A percentile compares a stretch with the other conserved stretches of the same genome.
phyloP scores from a whole-genome alignment of 1,139 yeast genomes.

The Trichomonascaceae sp. region DNA sequence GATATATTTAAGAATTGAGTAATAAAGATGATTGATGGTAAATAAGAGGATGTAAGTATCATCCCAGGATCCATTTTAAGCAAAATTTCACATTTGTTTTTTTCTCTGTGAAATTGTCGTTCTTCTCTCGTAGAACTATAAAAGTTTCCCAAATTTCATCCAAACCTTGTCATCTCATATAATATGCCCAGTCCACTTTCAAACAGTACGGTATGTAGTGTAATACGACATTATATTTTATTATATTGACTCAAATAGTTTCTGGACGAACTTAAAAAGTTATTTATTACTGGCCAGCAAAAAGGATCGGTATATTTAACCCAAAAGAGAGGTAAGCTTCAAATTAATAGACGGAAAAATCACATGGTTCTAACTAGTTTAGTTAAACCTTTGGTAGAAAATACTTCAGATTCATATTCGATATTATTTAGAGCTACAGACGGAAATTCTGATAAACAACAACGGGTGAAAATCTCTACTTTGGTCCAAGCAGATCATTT shows the following conservation, averaged over 20 bases:
- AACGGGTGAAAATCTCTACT: slow-evolving; percentile 55
- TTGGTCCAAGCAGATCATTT: slow-evolving; percentile 52
- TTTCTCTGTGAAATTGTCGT: too few species aligned
- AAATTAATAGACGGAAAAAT: too few species aligned
- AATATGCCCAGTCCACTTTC: slow-evolving; percentile 18
- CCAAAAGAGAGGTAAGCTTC: slow-evolving; percentile 28
- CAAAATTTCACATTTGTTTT: too few species aligned
- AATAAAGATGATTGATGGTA: neutral
- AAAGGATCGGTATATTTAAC: slow-evolving; percentile 37
- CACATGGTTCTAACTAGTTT: neutral
- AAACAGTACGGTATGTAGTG: slow-evolving; percentile 7
- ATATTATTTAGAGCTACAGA: slow-evolving; percentile 42
- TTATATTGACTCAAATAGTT: slow-evolving; percentile 20
- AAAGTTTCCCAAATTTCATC: neutral
- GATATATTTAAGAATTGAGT: neutral
- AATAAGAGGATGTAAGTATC: neutral
- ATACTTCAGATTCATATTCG: slow-evolving; percentile 12
- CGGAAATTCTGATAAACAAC: slow-evolving; percentile 44
- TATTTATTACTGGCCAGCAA: slow-evolving; percentile 29
- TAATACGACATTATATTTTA: neutral
- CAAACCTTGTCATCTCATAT: neutral
- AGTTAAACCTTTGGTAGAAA: slow-evolving; percentile 2
- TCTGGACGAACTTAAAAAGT: slow-evolving; percentile 24
- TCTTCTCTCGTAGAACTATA: neutral
- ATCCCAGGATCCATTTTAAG: too few species aligned